Conservation (phyloP, 306 rosid species). For the Hippophae tibetana region DNA sequence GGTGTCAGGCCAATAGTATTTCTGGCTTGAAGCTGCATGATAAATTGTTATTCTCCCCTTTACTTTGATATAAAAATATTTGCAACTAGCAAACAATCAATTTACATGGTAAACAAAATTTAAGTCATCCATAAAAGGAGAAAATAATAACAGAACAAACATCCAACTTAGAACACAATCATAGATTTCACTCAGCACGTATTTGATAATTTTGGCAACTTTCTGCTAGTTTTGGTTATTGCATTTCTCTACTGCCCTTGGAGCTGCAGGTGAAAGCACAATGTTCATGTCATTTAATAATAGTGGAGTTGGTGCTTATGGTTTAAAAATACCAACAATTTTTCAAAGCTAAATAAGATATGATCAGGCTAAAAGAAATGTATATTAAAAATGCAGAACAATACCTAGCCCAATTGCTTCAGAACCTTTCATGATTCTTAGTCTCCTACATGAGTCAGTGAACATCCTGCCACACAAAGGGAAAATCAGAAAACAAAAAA, state of each 20-base stretch:
- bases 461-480: conserved; percentile 57
- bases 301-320: neutral
- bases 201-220: conserved; percentile 14
- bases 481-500: too few species aligned
- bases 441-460: conserved; percentile 61
- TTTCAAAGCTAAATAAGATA: too few species aligned
- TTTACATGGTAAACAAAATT: conserved; percentile 42
- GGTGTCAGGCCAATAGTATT: too few species aligned
- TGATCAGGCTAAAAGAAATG: neutral
- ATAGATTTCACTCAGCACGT: conserved; percentile 26
- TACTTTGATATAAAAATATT: neutral
- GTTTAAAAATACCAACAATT: neutral
- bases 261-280: conserved; percentile 52
- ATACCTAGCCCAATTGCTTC: conserved; percentile 88
- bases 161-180: conserved; percentile 19
- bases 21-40: too few species aligned
- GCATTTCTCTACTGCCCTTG: conserved; percentile 74
- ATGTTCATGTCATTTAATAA: neutral
- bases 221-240: conserved; percentile 51
- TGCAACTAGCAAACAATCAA: conserved; percentile 31
- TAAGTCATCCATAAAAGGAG: conserved; percentile 27
- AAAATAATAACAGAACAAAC: conserved; percentile 28
- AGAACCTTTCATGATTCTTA: conserved; percentile 87
- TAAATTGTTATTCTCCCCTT: too few species aligned
- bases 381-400: conserved; percentile 1